Conservation (phyloP, 345 rosid species). For the Excoecaria cochinchinensis region DNA sequence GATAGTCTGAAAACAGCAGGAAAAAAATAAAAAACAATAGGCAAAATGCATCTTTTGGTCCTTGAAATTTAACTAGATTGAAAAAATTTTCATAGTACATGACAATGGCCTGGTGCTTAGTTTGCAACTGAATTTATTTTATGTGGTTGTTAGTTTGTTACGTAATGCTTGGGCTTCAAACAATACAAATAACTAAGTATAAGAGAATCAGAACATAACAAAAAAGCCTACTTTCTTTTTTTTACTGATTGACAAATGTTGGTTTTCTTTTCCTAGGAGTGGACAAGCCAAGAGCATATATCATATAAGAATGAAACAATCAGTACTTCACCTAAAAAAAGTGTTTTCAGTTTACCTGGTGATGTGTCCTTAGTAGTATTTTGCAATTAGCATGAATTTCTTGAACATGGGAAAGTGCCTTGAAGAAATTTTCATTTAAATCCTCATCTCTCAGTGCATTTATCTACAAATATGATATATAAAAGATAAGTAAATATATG, state of each 20-base stretch:
- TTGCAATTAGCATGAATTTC: conserved; percentile 96
- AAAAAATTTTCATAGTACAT: neutral
- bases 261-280: neutral
- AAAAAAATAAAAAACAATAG: too few species aligned
- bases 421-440: conserved; percentile 74
- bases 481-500: neutral
- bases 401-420: conserved; percentile 93
- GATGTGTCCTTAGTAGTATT: conserved; percentile 89
- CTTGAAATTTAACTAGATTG: neutral
- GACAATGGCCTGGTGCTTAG: neutral
- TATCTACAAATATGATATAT: conserved; percentile 45
- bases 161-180: neutral
- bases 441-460: conserved; percentile 88
- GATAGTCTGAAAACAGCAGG: neutral
- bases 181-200: neutral
- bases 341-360: conserved; percentile 51
- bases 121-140: neutral
- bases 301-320: neutral
- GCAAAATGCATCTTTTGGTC: too few species aligned
- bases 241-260: neutral
- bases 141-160: neutral
- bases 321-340: neutral
- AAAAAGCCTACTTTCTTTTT: neutral
- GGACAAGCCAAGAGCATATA: neutral
- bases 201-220: neutral